Base-by-base conservation (phyloP, 768 basidiomycete genomes). In the Omphalotus guepiniiformis region DNA sequence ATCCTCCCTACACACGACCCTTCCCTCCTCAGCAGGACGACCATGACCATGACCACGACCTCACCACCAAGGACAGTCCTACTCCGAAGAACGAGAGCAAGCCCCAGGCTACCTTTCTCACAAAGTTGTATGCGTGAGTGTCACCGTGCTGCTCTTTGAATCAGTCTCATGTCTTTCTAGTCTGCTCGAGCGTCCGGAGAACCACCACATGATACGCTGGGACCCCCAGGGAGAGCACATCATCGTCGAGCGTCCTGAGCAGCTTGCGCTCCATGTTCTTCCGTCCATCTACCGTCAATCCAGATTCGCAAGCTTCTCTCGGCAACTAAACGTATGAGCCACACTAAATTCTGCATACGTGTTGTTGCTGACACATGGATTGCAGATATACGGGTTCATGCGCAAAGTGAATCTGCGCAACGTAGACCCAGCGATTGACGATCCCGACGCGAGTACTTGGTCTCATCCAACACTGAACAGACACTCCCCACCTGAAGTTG, bases 141-240 rank as follows among this genome's bases (percentile, higher is more conserved):
- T 7, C 27, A n/a, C 42, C 35, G 25, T 45, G 49, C 28, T 48
- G 43, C 23, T 42, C n/a, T 32, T 28, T 30, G 40, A 40, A 16
- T 18, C 27, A 27, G 12, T 29, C n/a, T n/a, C n/a, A n/a, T n/a
- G n/a, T n/a, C n/a, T n/a, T n/a, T n/a, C n/a, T n/a, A 93, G 90
- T 42, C 83, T 93, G 41, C 82, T 93, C 62, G 91, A 93, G 65
- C 84, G 90, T 39, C 81, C 87, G 48, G 92, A 94, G 68, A 93
- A 94, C 67, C 88, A 93, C 57, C 88, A 93, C 65, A 94, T 95
- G 88, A 94, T 96, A 64, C 86, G 93, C 43, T 96, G 93, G 93
- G 92, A 93, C 62, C 85, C 87, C 13, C 83, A 85, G 18, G 93
- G 93, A 52, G 88, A 93, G 63, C 88, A 93, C 61, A 94, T 96